Percentiles rank a stretch among this genome's conserved stretches.
Conservation (phyloP, 768 basidiomycete genomes). For the Lactarius hengduanensis region DNA sequence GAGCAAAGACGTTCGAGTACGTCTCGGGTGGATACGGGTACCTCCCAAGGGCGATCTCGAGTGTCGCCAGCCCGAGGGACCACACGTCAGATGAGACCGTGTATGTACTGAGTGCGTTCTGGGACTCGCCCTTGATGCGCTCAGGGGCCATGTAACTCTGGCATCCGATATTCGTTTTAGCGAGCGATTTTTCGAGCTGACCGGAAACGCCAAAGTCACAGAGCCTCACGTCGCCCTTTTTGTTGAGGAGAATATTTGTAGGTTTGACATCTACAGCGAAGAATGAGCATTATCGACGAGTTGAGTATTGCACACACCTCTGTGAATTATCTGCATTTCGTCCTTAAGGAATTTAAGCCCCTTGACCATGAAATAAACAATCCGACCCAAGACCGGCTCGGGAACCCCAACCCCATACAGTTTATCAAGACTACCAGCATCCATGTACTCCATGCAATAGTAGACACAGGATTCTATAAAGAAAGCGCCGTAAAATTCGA, state of each 20-base stretch:
- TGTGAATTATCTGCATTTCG: slow-evolving; percentile 82
- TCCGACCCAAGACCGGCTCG: slow-evolving; percentile 80
- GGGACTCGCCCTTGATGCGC: slow-evolving; percentile 92
- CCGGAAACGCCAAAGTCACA: slow-evolving; percentile 99
- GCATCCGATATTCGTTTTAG: slow-evolving; percentile 98
- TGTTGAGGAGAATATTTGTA: slow-evolving; percentile 89
- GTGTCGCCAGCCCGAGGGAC: slow-evolving; percentile 92
- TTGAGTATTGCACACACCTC: slow-evolving; percentile 43
- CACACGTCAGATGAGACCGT: slow-evolving; percentile 97
- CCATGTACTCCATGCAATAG: slow-evolving; percentile 99
- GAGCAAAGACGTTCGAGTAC: slow-evolving; percentile 95
- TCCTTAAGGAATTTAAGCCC: slow-evolving; percentile 97
- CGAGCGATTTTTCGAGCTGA: slow-evolving; percentile 92
- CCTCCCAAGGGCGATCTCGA: slow-evolving; percentile 85
- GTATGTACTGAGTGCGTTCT: slow-evolving; percentile 82
- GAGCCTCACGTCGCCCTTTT: slow-evolving; percentile 85
- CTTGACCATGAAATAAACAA: slow-evolving; percentile 78
- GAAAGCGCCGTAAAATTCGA: slow-evolving; percentile 99
- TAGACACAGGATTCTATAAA: slow-evolving; percentile 99
- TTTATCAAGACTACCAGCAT: slow-evolving; percentile 93
- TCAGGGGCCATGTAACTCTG: slow-evolving; percentile 99
- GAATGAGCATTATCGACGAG: neutral
- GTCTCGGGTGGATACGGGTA: slow-evolving; percentile 99
- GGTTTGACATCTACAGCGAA: slow-evolving; percentile 78
- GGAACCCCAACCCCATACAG: slow-evolving; percentile 52